phyloP scores from a whole-genome alignment of 805 yeast species.

The Yamadazyma laniorum region DNA sequence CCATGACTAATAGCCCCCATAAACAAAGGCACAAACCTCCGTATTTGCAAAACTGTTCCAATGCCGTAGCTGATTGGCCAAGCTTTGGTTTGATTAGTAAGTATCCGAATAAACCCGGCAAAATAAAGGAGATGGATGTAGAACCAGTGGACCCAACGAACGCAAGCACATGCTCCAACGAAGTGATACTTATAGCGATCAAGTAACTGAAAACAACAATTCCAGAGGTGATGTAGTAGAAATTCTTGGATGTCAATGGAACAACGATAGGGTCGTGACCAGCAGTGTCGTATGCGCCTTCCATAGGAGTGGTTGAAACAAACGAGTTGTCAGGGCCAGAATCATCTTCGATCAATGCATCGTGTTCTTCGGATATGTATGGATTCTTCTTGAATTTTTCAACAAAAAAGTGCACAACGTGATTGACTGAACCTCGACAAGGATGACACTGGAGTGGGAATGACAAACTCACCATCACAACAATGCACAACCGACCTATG shows the following conservation, averaged over 20 bases:
- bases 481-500: conserved; percentile 60
- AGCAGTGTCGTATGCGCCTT: conserved; percentile 46
- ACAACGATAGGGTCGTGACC: conserved; percentile 49
- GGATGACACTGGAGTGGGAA: conserved; percentile 83
- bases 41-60: conserved; percentile 33
- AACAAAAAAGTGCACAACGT: conserved; percentile 35
- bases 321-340: conserved; percentile 31
- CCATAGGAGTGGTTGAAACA: conserved; percentile 45
- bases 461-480: conserved; percentile 70
- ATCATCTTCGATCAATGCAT: conserved; percentile 13
- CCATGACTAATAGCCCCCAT: conserved; percentile 58
- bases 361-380: conserved; percentile 12
- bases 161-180: conserved; percentile 68
- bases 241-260: conserved; percentile 47
- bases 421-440: conserved; percentile 69
- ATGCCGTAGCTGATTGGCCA: conserved; percentile 23
- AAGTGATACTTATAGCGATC: conserved; percentile 56
- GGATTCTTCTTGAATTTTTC: conserved; percentile 2
- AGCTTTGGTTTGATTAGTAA: conserved; percentile 45
- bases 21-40: conserved; percentile 45
- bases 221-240: conserved; percentile 46
- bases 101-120: conserved; percentile 77
- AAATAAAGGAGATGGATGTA: conserved; percentile 70
- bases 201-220: conserved; percentile 50
- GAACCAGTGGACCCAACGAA: conserved; percentile 84